Percentiles rank a stretch among this genome's conserved stretches.
These are phyloP conservation scores for Exophiala mesophila DNA, from an alignment of 2,329 filamentous ascomycete species.

Conservation along the genomic window DNA sequence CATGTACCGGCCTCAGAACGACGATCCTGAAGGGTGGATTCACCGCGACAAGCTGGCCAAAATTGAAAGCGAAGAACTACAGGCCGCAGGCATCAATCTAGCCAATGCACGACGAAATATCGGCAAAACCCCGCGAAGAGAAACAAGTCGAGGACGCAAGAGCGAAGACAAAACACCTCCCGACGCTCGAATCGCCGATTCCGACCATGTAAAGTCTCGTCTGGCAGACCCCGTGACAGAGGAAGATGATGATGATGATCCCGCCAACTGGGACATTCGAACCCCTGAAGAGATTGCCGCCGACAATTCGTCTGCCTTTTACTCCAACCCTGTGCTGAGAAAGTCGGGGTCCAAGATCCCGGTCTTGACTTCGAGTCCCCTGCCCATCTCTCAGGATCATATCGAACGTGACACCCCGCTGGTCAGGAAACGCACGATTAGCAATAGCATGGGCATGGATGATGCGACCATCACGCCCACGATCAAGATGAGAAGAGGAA, in stretches of 20 bases:
- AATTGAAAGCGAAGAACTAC: slow-evolving; percentile 48
- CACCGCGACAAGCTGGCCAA: slow-evolving; percentile 47
- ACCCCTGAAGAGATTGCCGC: slow-evolving; percentile 71
- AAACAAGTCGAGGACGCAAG: slow-evolving; percentile 35
- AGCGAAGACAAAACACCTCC: slow-evolving; percentile 28
- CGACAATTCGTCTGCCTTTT: slow-evolving; percentile 48
- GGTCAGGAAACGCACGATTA: slow-evolving; percentile 55
- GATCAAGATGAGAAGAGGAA: slow-evolving; percentile 57
- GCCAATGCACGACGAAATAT: slow-evolving; percentile 35
- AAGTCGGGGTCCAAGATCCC: slow-evolving; percentile 76
- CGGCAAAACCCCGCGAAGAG: slow-evolving; percentile 34
- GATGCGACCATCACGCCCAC: slow-evolving; percentile 57
- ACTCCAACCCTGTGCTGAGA: slow-evolving; percentile 50
- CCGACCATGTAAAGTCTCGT: slow-evolving; percentile 33
- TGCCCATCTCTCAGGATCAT: slow-evolving; percentile 66
- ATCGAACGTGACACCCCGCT: slow-evolving; percentile 69
- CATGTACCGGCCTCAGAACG: slow-evolving; percentile 29
- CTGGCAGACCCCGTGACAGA: slow-evolving; percentile 34
- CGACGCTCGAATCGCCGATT: slow-evolving; percentile 31
- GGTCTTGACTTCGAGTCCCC: slow-evolving; percentile 71
- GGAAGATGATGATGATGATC: slow-evolving; percentile 43
- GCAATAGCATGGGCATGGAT: slow-evolving; percentile 55
- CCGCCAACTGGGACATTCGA: slow-evolving; percentile 64
- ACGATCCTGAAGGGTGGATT: slow-evolving; percentile 43
- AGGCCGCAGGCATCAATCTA: slow-evolving; percentile 43